Evolutionary conservation across 2,329 filamentous ascomycete species (phyloP), one percentile per base, ranked within the genome.

Genomic region (Aureobasidium sp.): DNA sequence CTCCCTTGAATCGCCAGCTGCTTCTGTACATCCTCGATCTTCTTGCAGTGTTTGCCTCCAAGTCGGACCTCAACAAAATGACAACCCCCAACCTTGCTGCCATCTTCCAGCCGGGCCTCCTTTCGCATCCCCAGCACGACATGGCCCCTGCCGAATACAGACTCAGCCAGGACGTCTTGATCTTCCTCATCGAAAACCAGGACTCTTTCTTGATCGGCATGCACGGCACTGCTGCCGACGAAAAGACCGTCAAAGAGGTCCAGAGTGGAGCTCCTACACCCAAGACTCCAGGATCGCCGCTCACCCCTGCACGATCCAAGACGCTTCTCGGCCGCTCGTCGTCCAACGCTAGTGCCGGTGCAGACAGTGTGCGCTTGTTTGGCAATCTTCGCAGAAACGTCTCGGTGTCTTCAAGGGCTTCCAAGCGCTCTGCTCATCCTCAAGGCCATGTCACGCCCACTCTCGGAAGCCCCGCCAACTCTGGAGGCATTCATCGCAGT

Each of bases 201-300:
- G 93, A 98, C 64, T 88, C 95, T 69, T 98, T 98, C 75, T 75
- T 98, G 59, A 94, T 98, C 59, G 93, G 93, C 53, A 98, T 98
- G 93, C 88, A 90, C 66, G 93, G 93, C 39, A 96, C 90, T n/a
- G 90, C 83, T n/a, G 88, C 90, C n/a, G 90, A 96, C 65, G 88
- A 94, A 65, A 84, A 81, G 56, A 83, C 81, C 6, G 76, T 82
- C 45, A 79, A 80, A 62, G 80, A 83, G 56, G 75, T 84, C 32
- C 84, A 90, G 64, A 88, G 86, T 54, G 85, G 85, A 3, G 79
- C 80, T 3, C 73, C 75, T 25, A 60, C 74, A 68, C 79, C 58
- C 71, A 77, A 68, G 56, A 72, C 69, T 53, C 72, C 71, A 65
- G 74, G 68, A 63, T 73, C 74, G 8, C 65, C 68, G 6, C 62